phyloP scores from a whole-genome alignment of 805 yeast species.

The Ogataea parapolymorpha region DNA sequence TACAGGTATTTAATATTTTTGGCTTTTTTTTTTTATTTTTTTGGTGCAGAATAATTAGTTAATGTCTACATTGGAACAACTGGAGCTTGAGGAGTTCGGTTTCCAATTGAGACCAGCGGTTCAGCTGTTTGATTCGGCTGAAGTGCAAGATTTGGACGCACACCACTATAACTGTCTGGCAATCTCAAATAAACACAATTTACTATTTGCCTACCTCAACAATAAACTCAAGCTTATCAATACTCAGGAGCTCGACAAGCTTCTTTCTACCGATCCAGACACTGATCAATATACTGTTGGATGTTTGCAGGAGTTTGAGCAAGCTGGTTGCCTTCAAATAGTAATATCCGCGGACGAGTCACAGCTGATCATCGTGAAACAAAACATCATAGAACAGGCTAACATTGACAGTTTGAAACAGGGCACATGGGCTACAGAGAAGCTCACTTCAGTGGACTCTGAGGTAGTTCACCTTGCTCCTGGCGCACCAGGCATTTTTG shows the following conservation, averaged over 20 bases:
- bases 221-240: conserved; percentile 19
- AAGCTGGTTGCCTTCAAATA: conserved; percentile 17
- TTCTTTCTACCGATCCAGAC: conserved; percentile 14
- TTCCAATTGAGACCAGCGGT: conserved; percentile 27
- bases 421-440: conserved; percentile 2
- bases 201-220: conserved; percentile 22
- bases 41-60: neutral
- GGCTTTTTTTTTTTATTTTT: neutral
- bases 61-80: conserved; percentile 13
- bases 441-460: conserved; percentile 1
- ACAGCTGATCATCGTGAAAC: conserved; percentile 15
- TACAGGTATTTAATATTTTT: neutral
- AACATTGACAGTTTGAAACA: neutral
- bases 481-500: conserved; percentile 4
- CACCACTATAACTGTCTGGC: conserved; percentile 20
- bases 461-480: conserved; percentile 1
- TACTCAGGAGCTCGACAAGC: conserved; percentile 14
- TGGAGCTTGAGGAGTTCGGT: conserved; percentile 31
- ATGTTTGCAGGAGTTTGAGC: neutral
- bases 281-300: conserved; percentile 3
- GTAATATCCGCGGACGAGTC: conserved; percentile 22
- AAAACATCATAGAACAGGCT: conserved; percentile 6
- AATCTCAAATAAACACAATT: conserved; percentile 18
- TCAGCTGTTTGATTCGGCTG: conserved; percentile 22
- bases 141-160: conserved; percentile 1